Percentiles rank a stretch among this genome's conserved stretches.
phyloP scores from a whole-genome alignment of 2,329 filamentous ascomycete genomes.

The Graphilbum fragrans region DNA sequence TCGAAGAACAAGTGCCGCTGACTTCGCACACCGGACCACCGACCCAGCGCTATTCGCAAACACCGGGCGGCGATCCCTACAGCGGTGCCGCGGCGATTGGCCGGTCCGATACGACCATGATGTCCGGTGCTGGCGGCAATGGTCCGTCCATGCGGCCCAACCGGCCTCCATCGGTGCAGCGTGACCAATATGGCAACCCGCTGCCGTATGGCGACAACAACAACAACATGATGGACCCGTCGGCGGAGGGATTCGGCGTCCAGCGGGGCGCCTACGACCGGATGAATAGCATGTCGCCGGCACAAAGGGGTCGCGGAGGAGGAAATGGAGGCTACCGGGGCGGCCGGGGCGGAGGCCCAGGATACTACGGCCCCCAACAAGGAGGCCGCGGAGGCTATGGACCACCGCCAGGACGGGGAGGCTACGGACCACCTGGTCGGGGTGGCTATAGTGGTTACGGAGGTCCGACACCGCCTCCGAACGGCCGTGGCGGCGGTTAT shows the following conservation, averaged over 20 bases:
- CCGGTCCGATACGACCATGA: constrained; percentile 12
- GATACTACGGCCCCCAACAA: constrained; percentile 21
- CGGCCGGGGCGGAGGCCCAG: constrained; percentile 31
- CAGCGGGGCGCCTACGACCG: constrained; percentile 32
- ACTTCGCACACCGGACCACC: constrained; percentile 46
- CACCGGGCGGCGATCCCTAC: constrained; percentile 24
- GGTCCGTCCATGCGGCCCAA: constrained; percentile 13
- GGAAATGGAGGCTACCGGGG: constrained; percentile 30
- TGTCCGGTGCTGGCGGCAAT: constrained; percentile 14
- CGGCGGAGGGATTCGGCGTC: constrained; percentile 31
- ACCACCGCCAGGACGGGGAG: constrained; percentile 24
- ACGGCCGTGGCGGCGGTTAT: constrained; percentile 20
- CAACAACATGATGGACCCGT: constrained; percentile 14
- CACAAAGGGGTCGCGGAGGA: constrained; percentile 39
- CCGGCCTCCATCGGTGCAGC: constrained; percentile 20
- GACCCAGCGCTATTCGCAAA: not conserved
- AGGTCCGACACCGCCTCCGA: constrained; percentile 20
- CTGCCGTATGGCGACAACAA: constrained; percentile 40
- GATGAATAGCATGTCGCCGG: constrained; percentile 23
- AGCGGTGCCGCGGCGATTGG: not conserved
- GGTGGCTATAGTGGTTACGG: constrained; percentile 22
- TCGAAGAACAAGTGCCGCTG: constrained; percentile 60
- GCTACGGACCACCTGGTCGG: constrained; percentile 26
- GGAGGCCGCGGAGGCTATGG: constrained; percentile 39
- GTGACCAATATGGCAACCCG: constrained; percentile 56